A percentile compares a stretch with the other conserved stretches of the same genome.
Evolutionary conservation across 176 grass and related monocot species (phyloP).

Genomic region (Hsuehochloa calcarea): DNA sequence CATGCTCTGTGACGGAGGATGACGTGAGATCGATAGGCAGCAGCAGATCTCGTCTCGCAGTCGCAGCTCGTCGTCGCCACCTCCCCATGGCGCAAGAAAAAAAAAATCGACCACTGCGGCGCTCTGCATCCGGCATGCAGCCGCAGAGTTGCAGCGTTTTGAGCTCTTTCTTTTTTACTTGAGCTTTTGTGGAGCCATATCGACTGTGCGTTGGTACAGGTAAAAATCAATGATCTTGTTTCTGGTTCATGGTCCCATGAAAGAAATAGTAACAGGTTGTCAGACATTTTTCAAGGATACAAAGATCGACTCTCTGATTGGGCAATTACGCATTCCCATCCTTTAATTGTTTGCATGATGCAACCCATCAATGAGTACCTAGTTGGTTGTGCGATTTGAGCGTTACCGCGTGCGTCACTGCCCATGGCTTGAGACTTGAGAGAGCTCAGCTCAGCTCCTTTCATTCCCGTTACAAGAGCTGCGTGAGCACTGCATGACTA

Average conservation of each 20-base stretch:
- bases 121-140: background rate
- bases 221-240: background rate
- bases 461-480: background rate
- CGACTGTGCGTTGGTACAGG: background rate
- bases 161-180: background rate
- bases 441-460: too few species aligned
- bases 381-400: background rate
- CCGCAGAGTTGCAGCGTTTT: background rate
- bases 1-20: background rate
- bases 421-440: background rate
- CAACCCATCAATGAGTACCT: background rate
- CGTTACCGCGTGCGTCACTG: background rate
- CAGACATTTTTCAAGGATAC: background rate
- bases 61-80: background rate
- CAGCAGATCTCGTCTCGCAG: background rate
- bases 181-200: background rate
- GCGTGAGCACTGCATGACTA: background rate
- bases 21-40: background rate
- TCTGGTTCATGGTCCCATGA: background rate
- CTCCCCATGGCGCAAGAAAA: background rate
- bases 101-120: background rate
- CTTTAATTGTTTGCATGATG: background rate
- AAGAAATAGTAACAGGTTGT: background rate
- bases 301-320: background rate
- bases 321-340: background rate